Base-by-base conservation (phyloP, 1,284 basidiomycete genomes). In the Schizophyllum amplum region DNA sequence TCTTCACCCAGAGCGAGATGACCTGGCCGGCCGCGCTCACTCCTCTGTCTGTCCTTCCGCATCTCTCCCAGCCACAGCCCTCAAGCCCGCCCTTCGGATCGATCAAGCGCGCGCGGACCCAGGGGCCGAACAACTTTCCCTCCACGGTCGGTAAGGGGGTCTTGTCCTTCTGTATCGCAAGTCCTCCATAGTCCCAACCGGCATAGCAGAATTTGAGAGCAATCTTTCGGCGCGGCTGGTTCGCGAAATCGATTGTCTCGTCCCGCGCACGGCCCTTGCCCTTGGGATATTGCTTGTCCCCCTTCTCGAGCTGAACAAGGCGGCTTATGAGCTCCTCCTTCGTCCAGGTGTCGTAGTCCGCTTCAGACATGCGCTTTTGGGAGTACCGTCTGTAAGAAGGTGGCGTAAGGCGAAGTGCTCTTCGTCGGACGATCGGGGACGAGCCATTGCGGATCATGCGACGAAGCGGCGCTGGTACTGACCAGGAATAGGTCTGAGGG, bases 1-100 rank as follows among this genome's bases (percentile, higher is more conserved):
- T 92, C 61, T 92, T 74, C 17, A 96, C 82, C 90, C 92, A 96
- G 1, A 99, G 76, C 55, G 91, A 92, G 48, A 98, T 80, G 33
- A 99, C 95, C 70, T 99, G 96, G 1, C 94, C 94, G 5, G 91
- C 92, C 47, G 91, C 93, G 67, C 92, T 95, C 53, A 99, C 96
- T 0, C 97, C 96, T 33, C 87, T 79, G 75, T 99, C 96, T 23
- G 96, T 99, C 63, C 97, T 74, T 11, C 96, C 96, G 71, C 96
- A 98, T 59, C 86, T 79, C 65, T 90, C 87, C 84, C 93, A 99
- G 23, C 83, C 92, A 66, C 93, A 94, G 0, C 87, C 91, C 17
- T 94, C 91, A 60, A 91, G 77, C 4, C 92, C 92, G 6, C 72
- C 80, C 0, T 78, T 81, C 0, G 76, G 77, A 67, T 94, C 90